Evolutionary conservation across 108 stramenopile genomes (phyloP).

Genomic region (Phaeodactylum tricornutum): DNA sequence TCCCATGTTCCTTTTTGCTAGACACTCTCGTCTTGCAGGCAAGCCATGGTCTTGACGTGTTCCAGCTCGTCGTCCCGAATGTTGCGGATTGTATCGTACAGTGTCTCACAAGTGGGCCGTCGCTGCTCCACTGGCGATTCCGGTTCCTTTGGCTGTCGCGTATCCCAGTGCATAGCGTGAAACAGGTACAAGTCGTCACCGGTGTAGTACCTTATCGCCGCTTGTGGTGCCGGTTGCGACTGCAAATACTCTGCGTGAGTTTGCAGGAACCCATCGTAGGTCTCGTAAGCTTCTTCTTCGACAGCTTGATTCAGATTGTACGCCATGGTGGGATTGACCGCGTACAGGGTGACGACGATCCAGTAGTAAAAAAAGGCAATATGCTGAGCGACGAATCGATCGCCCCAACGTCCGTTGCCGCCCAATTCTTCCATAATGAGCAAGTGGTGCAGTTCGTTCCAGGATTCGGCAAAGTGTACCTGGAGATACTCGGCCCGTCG

Average conservation of each 20-base stretch:
- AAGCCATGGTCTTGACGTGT: conserved; percentile 63
- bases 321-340: conserved; percentile 55
- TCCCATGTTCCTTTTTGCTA: too few relatives aligned
- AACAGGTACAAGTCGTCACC: conserved; percentile 78
- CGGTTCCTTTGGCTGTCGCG: conserved; percentile 8
- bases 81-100: conserved; percentile 77
- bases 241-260: conserved; percentile 49
- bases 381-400: conserved; percentile 83
- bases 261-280: conserved; percentile 65
- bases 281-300: conserved; percentile 82
- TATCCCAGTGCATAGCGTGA: conserved; percentile 69
- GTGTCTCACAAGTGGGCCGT: conserved; percentile 45
- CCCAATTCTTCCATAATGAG: conserved; percentile 94
- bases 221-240: conserved; percentile 41
- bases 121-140: conserved; percentile 8
- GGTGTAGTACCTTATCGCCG: conserved; percentile 64
- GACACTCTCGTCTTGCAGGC: too few relatives aligned
- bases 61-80: conserved; percentile 84
- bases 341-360: conserved; percentile 68
- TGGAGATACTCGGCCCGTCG: conserved; percentile 51
- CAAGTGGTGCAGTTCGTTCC: conserved; percentile 94
- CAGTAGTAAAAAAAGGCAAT: conserved; percentile 91
- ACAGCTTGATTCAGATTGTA: conserved; percentile 75
- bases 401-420: conserved; percentile 55
- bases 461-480: conserved; percentile 83